phyloP scores from a whole-genome alignment of 768 basidiomycete species.

The Mycena vitilis region DNA sequence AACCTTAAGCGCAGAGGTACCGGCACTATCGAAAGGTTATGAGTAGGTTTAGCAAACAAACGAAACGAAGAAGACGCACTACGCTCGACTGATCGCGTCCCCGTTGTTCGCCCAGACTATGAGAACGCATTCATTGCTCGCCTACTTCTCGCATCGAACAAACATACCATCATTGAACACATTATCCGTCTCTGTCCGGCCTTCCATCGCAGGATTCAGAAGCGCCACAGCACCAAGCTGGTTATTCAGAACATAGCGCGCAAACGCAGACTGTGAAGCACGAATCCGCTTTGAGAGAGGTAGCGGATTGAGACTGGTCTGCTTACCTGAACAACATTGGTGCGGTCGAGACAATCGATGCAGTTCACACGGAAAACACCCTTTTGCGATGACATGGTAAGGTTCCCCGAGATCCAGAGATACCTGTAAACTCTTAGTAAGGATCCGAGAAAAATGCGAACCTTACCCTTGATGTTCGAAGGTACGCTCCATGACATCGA shows the following conservation, averaged over 20 bases:
- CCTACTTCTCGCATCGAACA: not conserved
- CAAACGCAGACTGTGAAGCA: conserved; percentile 84
- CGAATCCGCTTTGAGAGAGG: not conserved
- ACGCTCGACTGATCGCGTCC: conserved; percentile 91
- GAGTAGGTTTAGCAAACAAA: conserved; percentile 3
- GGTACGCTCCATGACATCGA: conserved; percentile 72
- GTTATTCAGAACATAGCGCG: conserved; percentile 81
- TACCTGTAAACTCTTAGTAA: conserved; percentile 58
- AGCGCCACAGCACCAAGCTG: conserved; percentile 82
- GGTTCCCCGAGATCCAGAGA: conserved; percentile 82
- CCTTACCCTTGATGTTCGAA: conserved; percentile 85
- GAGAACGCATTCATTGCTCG: not conserved
- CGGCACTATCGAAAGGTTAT: conserved; percentile 68
- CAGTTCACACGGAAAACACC: conserved; percentile 94
- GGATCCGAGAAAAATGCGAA: conserved; percentile 16
- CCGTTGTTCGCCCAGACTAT: conserved; percentile 98
- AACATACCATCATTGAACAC: conserved; percentile 82
- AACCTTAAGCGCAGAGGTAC: conserved; percentile 91
- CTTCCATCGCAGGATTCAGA: conserved; percentile 61
- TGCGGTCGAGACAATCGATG: conserved; percentile 95
- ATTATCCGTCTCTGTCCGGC: conserved; percentile 72
- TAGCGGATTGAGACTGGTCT: not conserved
- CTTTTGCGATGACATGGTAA: conserved; percentile 81
- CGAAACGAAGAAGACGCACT: conserved; percentile 60
- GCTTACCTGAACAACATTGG: conserved; percentile 90